Base-by-base conservation (phyloP, 1,284 basidiomycete genomes). In the Uromyces viciae-fabae region DNA sequence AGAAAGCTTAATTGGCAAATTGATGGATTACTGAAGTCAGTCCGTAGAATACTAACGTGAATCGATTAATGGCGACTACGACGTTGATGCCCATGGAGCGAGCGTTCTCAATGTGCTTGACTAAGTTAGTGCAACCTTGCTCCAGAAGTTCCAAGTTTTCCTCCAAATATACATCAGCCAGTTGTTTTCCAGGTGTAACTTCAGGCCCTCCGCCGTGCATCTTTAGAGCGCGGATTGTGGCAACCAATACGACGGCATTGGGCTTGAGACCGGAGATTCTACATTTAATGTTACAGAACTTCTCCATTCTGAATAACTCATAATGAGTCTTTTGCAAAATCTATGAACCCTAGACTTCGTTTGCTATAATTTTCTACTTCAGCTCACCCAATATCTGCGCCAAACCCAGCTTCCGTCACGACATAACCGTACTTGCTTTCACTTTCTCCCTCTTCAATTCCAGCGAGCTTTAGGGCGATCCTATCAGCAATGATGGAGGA, bases 221-320 rank as follows among this genome's bases (percentile, higher is more conserved):
- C 90, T 99, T 99, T 83, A 99, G 88, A 28, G 96, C 96, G 83
- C 96, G 92, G 54, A 97, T 96, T 0, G 96, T 99, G 1, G 97
- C 97, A 73, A 99, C 96, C 83, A 99, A 93, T 82, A 99, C 91
- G 43, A 93, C 92, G 0, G 95, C 96, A 86, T 99, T 94, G 22
- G 97, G 97, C 80, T 89, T 91, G 83, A 99, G 90, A 42, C 95
- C 96, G 82, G 93, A 95, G 81, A 94, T 90, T 81, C 97, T 91
- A 86, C 96, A 98, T 88, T 99, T 99, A 90, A 99, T 99, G 88
- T 99, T 98, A 90, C 95, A 98, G 90, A 99, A 99, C 87, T 99
- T 88, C 82, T 88, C 87, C 87, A 88, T 87, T 28, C 87, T 86
- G 81, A 25, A 38, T 1, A 36, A 28, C 11, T n/a, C n/a, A n/a